phyloP scores from a whole-genome alignment of 352 stramenopile species.

The Phytophthora rubi region DNA sequence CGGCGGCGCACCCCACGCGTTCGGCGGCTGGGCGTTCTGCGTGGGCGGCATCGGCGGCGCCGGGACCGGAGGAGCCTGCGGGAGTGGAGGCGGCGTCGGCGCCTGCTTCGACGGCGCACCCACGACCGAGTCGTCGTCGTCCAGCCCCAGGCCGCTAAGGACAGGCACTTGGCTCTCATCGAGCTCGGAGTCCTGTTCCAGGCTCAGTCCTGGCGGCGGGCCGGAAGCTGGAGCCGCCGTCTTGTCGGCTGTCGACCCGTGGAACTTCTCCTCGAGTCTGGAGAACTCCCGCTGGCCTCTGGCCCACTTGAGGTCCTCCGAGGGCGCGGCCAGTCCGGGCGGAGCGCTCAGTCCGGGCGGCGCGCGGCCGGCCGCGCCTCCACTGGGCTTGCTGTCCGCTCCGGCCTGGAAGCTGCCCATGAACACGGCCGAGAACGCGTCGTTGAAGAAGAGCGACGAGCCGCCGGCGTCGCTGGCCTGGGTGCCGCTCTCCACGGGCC shows the following conservation, averaged over 20 bases:
- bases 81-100: slow-evolving; percentile 28
- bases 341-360: slow-evolving; percentile 69
- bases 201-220: slow-evolving; percentile 23
- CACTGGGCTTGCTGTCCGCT: slow-evolving; percentile 12
- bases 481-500: slow-evolving; percentile 56
- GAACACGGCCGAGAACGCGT: slow-evolving; percentile 85
- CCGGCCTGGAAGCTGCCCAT: slow-evolving; percentile 77
- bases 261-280: slow-evolving; percentile 60
- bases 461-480: slow-evolving; percentile 25
- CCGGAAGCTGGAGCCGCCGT: neutral
- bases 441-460: slow-evolving; percentile 86
- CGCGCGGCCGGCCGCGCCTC: slow-evolving; percentile 27
- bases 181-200: slow-evolving; percentile 56
- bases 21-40: slow-evolving; percentile 29
- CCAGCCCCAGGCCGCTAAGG: slow-evolving; percentile 67
- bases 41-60: slow-evolving; percentile 32
- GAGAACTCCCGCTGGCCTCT: slow-evolving; percentile 80
- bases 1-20: slow-evolving; percentile 42
- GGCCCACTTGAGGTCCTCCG: slow-evolving; percentile 83
- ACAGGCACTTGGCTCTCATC: slow-evolving; percentile 76
- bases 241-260: slow-evolving; percentile 19
- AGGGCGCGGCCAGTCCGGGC: slow-evolving; percentile 56
- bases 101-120: slow-evolving; percentile 15
- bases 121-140: slow-evolving; percentile 63
- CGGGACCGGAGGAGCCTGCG: slow-evolving; percentile 33